Evolutionary conservation across 768 basidiomycete genomes (phyloP).

Genomic region (Podaxis sp.): DNA sequence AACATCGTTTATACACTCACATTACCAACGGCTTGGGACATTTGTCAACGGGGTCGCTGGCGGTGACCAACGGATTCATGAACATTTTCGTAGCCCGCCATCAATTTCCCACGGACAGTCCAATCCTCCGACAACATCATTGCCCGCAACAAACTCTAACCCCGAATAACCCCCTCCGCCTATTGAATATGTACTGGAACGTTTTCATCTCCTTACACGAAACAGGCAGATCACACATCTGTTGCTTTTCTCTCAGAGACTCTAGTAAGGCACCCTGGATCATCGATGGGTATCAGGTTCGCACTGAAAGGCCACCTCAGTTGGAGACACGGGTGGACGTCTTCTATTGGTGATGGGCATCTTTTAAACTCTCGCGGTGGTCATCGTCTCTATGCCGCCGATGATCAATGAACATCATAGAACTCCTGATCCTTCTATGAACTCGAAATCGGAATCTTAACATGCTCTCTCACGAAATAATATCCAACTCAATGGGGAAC

Average conservation of each 20-base stretch:
- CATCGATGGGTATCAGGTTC: not conserved
- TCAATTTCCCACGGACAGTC: conserved; percentile 11
- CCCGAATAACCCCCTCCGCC: not conserved
- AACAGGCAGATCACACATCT: not conserved
- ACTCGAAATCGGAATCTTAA: not conserved
- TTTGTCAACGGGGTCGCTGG: conserved; percentile 25
- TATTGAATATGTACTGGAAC: not conserved
- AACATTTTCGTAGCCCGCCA: conserved; percentile 9
- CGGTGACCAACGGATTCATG: not conserved
- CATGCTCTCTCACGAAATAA: conserved; percentile 4
- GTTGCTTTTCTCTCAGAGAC: not conserved
- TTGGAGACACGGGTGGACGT: not conserved
- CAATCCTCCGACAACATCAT: not conserved
- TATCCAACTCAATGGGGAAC: conserved; percentile 8
- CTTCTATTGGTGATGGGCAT: not conserved
- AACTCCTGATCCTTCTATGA: conserved; percentile 3
- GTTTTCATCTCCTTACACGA: not conserved
- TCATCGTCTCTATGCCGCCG: not conserved
- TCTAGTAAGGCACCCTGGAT: not conserved
- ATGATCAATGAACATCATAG: conserved; percentile 5
- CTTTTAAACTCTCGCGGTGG: not conserved
- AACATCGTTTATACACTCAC: conserved; percentile 38
- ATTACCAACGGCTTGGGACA: conserved; percentile 85
- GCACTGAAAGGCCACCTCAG: not conserved
- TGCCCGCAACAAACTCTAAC: not conserved